Evolutionary conservation across 495 filamentous ascomycete genomes (phyloP).

Genomic region (Aspergillus funiculosus): DNA sequence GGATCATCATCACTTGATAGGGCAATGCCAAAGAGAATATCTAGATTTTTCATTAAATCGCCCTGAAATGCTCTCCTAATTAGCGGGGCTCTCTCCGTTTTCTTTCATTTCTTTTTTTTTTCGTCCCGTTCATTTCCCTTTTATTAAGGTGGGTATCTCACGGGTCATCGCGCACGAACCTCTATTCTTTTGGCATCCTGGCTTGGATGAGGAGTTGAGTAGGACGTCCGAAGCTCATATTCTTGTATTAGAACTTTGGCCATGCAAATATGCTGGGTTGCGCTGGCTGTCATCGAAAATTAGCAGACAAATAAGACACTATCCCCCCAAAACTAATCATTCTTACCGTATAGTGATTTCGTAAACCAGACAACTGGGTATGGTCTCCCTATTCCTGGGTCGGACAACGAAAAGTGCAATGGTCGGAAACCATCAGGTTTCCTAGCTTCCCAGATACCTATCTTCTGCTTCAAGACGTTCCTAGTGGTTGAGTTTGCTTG

Average conservation of each 20-base stretch:
- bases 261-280: constrained; percentile 37
- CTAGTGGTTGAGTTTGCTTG: constrained; percentile 18
- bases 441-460: constrained; percentile 29
- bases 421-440: constrained; percentile 33
- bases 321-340: too few relatives aligned
- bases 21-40: constrained; percentile 37
- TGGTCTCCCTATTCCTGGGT: constrained; percentile 27
- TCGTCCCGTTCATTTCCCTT: neutral
- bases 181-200: constrained; percentile 16
- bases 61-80: too few relatives aligned
- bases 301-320: neutral
- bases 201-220: neutral
- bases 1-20: constrained; percentile 37
- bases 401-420: constrained; percentile 30
- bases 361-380: constrained; percentile 39
- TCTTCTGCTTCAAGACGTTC: constrained; percentile 24
- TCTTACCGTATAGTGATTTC: constrained; percentile 35
- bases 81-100: too few relatives aligned
- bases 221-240: constrained; percentile 9
- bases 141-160: neutral
- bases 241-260: constrained; percentile 33
- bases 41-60: constrained; percentile 27
- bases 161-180: constrained; percentile 16
- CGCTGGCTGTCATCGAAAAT: constrained; percentile 24
- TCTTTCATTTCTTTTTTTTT: neutral